These are phyloP conservation scores for Kluyveromyces dobzhanskii DNA, from an alignment of 805 yeast genomes.

Conservation along the genomic window DNA sequence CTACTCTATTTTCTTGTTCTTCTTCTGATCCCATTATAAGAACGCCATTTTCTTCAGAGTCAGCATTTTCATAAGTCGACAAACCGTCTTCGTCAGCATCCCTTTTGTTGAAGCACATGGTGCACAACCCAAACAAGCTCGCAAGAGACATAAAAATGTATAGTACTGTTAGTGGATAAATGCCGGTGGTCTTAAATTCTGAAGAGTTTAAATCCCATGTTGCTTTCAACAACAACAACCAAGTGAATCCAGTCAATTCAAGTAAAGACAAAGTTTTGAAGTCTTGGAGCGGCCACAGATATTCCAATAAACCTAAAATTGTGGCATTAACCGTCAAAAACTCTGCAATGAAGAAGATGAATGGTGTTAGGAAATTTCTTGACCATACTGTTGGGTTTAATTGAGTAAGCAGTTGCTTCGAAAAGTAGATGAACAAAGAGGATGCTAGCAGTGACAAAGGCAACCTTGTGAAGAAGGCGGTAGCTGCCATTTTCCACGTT, in stretches of 20 bases:
- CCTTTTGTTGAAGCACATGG: constrained; percentile 6
- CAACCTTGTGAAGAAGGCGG: constrained; percentile 39
- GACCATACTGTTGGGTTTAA: constrained; percentile 45
- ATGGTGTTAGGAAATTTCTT: constrained; percentile 40
- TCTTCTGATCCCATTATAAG: too few species aligned
- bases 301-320: constrained; percentile 35
- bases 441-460: constrained; percentile 52
- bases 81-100: neutral
- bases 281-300: constrained; percentile 42
- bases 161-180: constrained; percentile 39
- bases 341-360: constrained; percentile 39
- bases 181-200: constrained; percentile 41
- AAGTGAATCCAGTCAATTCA: constrained; percentile 46
- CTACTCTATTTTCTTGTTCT: neutral
- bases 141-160: constrained; percentile 41
- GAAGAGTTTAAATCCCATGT: constrained; percentile 42
- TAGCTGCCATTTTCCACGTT: constrained; percentile 39
- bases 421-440: constrained; percentile 27
- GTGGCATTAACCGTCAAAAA: constrained; percentile 49
- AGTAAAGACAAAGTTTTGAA: constrained; percentile 50
- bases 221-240: constrained; percentile 46
- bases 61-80: neutral
- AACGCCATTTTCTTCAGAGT: neutral
- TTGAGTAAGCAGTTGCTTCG: constrained; percentile 34
- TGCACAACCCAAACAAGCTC: constrained; percentile 40